phyloP scores from a whole-genome alignment of 1,139 yeast genomes.

The Geotrichum candidum region DNA sequence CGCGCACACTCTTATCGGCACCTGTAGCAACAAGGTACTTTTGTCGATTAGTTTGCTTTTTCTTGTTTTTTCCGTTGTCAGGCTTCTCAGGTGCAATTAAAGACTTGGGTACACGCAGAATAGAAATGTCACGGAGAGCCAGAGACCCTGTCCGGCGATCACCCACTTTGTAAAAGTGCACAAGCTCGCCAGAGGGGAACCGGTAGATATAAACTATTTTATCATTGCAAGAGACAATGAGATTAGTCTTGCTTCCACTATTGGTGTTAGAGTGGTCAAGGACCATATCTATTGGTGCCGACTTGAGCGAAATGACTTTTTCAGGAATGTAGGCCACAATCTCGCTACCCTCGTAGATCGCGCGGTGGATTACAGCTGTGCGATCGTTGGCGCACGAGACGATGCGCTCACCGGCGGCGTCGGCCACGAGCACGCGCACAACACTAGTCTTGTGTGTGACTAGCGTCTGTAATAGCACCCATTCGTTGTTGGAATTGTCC shows the following conservation, averaged over 20 bases:
- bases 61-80: not conserved
- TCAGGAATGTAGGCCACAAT: conserved; percentile 34
- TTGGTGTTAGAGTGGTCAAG: conserved; percentile 32
- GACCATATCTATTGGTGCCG: conserved; percentile 42
- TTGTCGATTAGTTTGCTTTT: conserved; percentile 21
- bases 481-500: conserved; percentile 23
- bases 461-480: conserved; percentile 54
- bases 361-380: conserved; percentile 48
- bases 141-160: conserved; percentile 28
- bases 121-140: conserved; percentile 26
- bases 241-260: conserved; percentile 23
- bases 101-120: not conserved
- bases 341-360: conserved; percentile 25
- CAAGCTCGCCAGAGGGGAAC: conserved; percentile 36
- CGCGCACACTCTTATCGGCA: conserved; percentile 53
- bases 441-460: conserved; percentile 55
- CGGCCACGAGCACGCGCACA: conserved; percentile 35
- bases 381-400: conserved; percentile 57
- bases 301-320: conserved; percentile 46
- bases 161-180: conserved; percentile 40
- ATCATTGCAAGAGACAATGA: conserved; percentile 50
- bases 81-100: conserved; percentile 16
- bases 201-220: conserved; percentile 43
- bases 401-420: conserved; percentile 32
- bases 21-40: conserved; percentile 41